These are phyloP conservation scores for Scedosporium boydii DNA, from an alignment of 2,329 filamentous ascomycete genomes.

Conservation along the genomic window DNA sequence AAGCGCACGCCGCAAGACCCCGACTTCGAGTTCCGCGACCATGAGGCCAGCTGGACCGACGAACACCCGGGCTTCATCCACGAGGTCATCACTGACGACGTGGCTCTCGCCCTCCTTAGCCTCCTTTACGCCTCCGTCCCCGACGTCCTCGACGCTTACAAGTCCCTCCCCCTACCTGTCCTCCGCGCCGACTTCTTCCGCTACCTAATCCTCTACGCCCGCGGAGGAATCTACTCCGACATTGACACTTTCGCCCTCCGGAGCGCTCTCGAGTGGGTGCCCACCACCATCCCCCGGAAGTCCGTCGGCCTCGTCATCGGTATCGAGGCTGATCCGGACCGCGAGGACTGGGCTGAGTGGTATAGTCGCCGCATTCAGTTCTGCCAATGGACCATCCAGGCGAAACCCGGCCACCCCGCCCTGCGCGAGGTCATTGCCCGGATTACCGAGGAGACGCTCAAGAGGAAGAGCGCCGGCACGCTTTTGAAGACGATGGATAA, in stretches of 20 bases:
- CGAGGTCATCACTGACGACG: constrained; percentile 90
- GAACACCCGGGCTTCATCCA: constrained; percentile 87
- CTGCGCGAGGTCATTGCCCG: constrained; percentile 78
- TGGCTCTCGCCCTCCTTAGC: constrained; percentile 70
- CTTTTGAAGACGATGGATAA: constrained; percentile 51
- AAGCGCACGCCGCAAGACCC: constrained; percentile 71
- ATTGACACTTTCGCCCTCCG: constrained; percentile 86
- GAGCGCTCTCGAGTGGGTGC: constrained; percentile 81
- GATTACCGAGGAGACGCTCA: constrained; percentile 74
- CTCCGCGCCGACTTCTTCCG: constrained; percentile 74
- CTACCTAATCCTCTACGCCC: constrained; percentile 56
- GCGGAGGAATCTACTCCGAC: constrained; percentile 67
- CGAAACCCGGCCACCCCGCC: constrained; percentile 88
- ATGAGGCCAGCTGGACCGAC: constrained; percentile 84
- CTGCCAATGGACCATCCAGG: constrained; percentile 98
- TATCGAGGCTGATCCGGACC: constrained; percentile 92
- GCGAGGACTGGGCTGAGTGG: constrained; percentile 88
- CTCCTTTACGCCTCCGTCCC: constrained; percentile 80
- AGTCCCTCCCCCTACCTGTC: constrained; percentile 61
- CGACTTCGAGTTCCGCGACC: constrained; percentile 70
- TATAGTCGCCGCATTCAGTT: constrained; percentile 95
- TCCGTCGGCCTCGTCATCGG: constrained; percentile 81
- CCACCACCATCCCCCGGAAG: constrained; percentile 63
- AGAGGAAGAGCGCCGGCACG: constrained; percentile 57
- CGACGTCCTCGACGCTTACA: constrained; percentile 69